These are phyloP conservation scores for Collybia sp. DNA, from an alignment of 768 basidiomycete species.

Conservation along the genomic window DNA sequence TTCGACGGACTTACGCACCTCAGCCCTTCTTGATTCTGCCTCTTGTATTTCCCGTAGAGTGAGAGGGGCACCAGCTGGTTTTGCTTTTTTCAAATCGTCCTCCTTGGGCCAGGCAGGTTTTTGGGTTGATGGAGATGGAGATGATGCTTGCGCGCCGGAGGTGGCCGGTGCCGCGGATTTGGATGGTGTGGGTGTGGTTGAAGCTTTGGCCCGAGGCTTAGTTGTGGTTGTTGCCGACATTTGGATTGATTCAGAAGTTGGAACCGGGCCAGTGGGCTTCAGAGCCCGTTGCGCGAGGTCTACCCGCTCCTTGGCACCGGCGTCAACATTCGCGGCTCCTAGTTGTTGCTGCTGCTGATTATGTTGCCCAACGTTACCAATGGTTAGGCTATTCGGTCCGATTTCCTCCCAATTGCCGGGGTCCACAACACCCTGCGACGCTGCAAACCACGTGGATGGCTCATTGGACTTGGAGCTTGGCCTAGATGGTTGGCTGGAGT, in stretches of 20 bases:
- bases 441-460: constrained; percentile 51
- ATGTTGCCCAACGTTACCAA: constrained; percentile 55
- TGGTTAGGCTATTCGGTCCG: constrained; percentile 47
- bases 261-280: constrained; percentile 9
- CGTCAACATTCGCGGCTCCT: constrained; percentile 10
- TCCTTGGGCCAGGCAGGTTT: constrained; percentile 68
- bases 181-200: constrained; percentile 7
- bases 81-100: constrained; percentile 60
- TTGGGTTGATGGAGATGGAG: constrained; percentile 11
- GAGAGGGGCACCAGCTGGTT: constrained; percentile 37
- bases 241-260: constrained; percentile 4
- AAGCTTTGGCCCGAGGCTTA: constrained; percentile 14
- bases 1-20: constrained; percentile 70
- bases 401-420: constrained; percentile 41
- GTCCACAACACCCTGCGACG: constrained; percentile 40
- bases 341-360: constrained; percentile 45
- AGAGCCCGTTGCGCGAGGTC: constrained; percentile 3
- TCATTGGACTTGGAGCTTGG: constrained; percentile 28
- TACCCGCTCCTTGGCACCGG: neutral
- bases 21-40: constrained; percentile 78
- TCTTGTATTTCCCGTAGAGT: constrained; percentile 95
- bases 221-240: constrained; percentile 11
- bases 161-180: constrained; percentile 12
- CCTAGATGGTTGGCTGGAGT: constrained; percentile 17
- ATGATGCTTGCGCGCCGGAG: constrained; percentile 9